Evolutionary conservation across 495 filamentous ascomycete genomes (phyloP).

Genomic region (Cercophora samala): DNA sequence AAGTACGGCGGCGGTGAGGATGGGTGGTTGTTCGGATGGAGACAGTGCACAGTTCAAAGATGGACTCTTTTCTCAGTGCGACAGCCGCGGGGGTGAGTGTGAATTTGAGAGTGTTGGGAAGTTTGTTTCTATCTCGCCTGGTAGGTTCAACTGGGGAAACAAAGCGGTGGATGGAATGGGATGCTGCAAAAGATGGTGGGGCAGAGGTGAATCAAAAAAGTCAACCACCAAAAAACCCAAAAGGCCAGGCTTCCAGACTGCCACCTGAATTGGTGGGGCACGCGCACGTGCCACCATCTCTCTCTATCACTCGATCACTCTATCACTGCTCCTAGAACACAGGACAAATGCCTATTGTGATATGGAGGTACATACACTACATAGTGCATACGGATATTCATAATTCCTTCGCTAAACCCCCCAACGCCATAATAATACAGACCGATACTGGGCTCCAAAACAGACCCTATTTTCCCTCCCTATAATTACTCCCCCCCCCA

Average conservation of each 20-base stretch:
- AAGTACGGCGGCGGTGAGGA: not conserved
- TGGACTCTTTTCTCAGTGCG: not conserved
- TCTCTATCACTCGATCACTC: no score
- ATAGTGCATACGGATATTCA: not conserved
- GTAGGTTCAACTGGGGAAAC: not conserved
- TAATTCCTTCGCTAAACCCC: not conserved
- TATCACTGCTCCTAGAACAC: not conserved
- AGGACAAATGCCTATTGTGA: not conserved
- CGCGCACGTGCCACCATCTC: conserved; percentile 10
- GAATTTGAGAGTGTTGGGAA: no score
- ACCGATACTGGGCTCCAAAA: not conserved
- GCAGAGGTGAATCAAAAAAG: conserved; percentile 12
- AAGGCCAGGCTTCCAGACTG: conserved; percentile 10
- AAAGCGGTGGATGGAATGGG: conserved; percentile 8
- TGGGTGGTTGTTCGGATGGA: not conserved
- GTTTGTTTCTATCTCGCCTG: not conserved
- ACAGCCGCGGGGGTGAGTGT: not conserved
- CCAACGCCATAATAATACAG: conserved; percentile 4
- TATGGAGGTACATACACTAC: no score
- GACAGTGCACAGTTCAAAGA: not conserved
- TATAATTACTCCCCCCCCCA: not conserved
- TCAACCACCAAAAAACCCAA: conserved; percentile 7
- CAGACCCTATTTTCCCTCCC: not conserved
- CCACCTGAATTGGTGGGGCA: conserved; percentile 19
- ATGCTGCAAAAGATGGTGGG: conserved; percentile 16